Evolutionary conservation across 2,329 filamentous ascomycete species (phyloP).

Genomic region (Botrytis elliptica): DNA sequence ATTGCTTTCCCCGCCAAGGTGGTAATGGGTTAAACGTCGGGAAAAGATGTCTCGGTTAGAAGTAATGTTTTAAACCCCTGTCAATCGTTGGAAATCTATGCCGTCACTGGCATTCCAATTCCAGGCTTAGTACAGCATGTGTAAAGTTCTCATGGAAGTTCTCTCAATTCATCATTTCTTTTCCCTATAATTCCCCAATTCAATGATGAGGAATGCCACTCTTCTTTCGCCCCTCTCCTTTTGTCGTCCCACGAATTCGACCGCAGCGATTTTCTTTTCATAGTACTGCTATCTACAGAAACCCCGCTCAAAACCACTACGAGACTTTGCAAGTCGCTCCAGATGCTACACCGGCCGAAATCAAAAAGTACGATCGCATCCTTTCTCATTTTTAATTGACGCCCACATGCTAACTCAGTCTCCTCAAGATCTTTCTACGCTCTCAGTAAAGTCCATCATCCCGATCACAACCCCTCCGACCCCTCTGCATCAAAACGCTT

Average conservation of each 20-base stretch:
- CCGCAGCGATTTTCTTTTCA: slow-evolving; percentile 48
- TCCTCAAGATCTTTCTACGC: slow-evolving; percentile 71
- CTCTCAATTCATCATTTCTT: neutral
- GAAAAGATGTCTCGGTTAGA: neutral
- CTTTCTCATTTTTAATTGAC: neutral
- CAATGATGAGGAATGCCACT: slow-evolving; percentile 55
- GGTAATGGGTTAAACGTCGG: neutral
- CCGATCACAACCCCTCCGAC: slow-evolving; percentile 81
- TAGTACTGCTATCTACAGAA: slow-evolving; percentile 41
- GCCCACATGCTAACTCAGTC: slow-evolving; percentile 11
- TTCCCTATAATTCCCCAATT: slow-evolving; percentile 2
- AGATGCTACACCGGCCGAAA: slow-evolving; percentile 69
- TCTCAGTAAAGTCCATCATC: slow-evolving; percentile 89
- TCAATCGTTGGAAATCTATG: neutral
- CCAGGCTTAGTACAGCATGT: neutral
- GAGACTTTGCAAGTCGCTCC: slow-evolving; percentile 72
- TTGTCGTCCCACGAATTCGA: slow-evolving; percentile 21
- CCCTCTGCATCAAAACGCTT: slow-evolving; percentile 72
- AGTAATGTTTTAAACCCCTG: neutral
- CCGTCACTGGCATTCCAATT: slow-evolving; percentile 12
- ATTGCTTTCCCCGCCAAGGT: slow-evolving; percentile 8
- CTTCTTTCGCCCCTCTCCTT: slow-evolving; percentile 39
- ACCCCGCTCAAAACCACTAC: slow-evolving; percentile 64
- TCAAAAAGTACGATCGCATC: slow-evolving; percentile 67
- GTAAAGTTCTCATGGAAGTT: slow-evolving; percentile 3